Evolutionary conservation across 345 rosid species (phyloP).

Genomic region (Brassica napus): DNA sequence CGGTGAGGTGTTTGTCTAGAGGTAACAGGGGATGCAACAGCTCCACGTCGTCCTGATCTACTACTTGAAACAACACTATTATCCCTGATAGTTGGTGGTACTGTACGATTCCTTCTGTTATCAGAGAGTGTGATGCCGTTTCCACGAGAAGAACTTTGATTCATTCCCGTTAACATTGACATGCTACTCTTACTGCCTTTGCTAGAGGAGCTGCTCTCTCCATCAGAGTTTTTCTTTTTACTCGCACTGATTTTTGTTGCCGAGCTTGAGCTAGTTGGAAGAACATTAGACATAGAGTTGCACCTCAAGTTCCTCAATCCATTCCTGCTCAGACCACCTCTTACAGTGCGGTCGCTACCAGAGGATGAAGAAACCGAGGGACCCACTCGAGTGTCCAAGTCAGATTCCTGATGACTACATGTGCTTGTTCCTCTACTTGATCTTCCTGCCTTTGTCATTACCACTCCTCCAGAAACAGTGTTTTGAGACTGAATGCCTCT

Average conservation of each 20-base stretch:
- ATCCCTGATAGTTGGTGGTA: conserved; percentile 47
- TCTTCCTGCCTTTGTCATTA: conserved; percentile 40
- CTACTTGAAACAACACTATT: conserved; percentile 56
- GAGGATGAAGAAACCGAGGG: conserved; percentile 46
- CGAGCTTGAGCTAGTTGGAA: conserved; percentile 42
- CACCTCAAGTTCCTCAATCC: conserved; percentile 59
- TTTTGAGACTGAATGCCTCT: conserved; percentile 26
- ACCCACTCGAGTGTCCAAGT: conserved; percentile 33
- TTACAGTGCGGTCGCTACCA: conserved; percentile 45
- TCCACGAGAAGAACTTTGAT: conserved; percentile 46
- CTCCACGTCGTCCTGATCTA: conserved; percentile 41
- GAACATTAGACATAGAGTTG: conserved; percentile 56
- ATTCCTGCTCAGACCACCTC: conserved; percentile 42
- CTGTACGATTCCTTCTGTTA: conserved; percentile 55
- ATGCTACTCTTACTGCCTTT: conserved; percentile 58
- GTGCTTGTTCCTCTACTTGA: conserved; percentile 48
- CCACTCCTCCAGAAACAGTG: conserved; percentile 33
- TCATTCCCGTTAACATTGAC: conserved; percentile 43
- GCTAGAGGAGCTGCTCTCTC: conserved; percentile 63
- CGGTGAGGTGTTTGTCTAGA: conserved; percentile 47
- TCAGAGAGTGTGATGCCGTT: conserved; percentile 58
- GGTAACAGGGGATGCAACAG: conserved; percentile 31
- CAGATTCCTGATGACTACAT: conserved; percentile 47
- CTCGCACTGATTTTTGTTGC: conserved; percentile 46
- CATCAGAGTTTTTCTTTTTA: conserved; percentile 57